Evolutionary conservation across 257 asterid genomes (phyloP), one percentile per base, ranked within the genome.

Genomic region (Petunia axillaris): DNA sequence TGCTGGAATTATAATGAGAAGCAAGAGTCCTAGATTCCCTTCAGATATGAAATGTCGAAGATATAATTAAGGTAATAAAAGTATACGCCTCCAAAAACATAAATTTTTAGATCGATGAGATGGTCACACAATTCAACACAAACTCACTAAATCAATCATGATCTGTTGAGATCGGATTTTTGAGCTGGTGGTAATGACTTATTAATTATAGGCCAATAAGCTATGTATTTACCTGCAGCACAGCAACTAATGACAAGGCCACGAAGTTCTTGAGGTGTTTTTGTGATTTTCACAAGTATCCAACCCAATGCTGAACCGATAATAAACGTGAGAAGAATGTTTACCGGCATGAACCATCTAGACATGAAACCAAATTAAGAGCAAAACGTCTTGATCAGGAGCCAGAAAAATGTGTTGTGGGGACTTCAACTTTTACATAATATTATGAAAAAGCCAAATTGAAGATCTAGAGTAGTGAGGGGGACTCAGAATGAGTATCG

Each of bases 191-290:
- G 40, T 60, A 25, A 1, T 25, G 25, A 25, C 25, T 25, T 25
- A 25, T 25, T 25, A 25, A 25, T 25, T 25, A 25, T 25, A 25
- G 25, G 25, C 25, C 25, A 25, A 25, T 25, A 25, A 25, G 25
- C 36, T 43, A 5, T 46, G 2, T 16, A n/a, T 36, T 25, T 81
- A 85, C 89, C 86, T 81, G 85, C 86, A 64, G 89, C 86, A 81
- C 86, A 85, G 63, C 86, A 85, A 67, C 86, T 64, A 68, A 83
- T 85, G 39, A 85, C 85, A n/a, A 85, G 85, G 39, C 89, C 86
- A 71, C 74, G 81, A 6, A 82, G 62, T n/a, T 83, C 85, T 37
- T 1, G 71, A 81, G 85, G 83, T 10, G 86, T 74, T 77, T 36
- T 73, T 4, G 83, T 81, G 79, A 83, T 63, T 79, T 52, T 85